Evolutionary conservation across 345 rosid genomes (phyloP).

Genomic region (Salix udensis): DNA sequence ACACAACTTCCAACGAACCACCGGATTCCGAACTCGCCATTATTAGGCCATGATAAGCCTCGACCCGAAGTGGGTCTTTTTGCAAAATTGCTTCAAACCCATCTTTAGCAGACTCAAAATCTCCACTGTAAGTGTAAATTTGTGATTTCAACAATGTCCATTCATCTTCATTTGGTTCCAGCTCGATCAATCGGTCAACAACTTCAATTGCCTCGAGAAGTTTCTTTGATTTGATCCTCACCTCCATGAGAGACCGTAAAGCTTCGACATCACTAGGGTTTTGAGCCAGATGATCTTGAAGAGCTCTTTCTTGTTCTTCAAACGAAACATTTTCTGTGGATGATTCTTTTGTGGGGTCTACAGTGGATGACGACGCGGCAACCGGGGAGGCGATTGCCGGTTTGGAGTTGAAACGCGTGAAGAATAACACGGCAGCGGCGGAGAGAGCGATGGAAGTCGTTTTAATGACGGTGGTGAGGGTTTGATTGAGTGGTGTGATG

Average conservation of each 20-base stretch:
- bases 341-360: conserved; percentile 28
- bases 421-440: conserved; percentile 59
- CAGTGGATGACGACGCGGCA: conserved; percentile 25
- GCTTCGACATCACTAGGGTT: conserved; percentile 47
- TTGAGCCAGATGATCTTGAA: conserved; percentile 42
- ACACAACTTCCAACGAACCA: conserved; percentile 34
- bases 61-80: conserved; percentile 72
- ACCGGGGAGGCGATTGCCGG: conserved; percentile 56
- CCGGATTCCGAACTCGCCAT: conserved; percentile 66
- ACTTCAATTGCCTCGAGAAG: conserved; percentile 53
- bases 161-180: conserved; percentile 74
- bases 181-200: conserved; percentile 56
- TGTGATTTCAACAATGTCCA: conserved; percentile 74
- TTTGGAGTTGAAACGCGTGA: conserved; percentile 44
- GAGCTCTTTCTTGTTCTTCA: conserved; percentile 47
- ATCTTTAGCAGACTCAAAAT: conserved; percentile 48
- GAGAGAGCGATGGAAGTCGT: conserved; percentile 51
- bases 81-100: conserved; percentile 59
- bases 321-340: conserved; percentile 19
- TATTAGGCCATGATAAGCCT: conserved; percentile 81
- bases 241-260: conserved; percentile 64
- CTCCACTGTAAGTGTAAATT: conserved; percentile 54
- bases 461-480: conserved; percentile 40
- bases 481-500: conserved; percentile 17
- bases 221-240: conserved; percentile 55